Evolutionary conservation across 352 stramenopile genomes (phyloP).

Genomic region (Albugo laibachii): DNA sequence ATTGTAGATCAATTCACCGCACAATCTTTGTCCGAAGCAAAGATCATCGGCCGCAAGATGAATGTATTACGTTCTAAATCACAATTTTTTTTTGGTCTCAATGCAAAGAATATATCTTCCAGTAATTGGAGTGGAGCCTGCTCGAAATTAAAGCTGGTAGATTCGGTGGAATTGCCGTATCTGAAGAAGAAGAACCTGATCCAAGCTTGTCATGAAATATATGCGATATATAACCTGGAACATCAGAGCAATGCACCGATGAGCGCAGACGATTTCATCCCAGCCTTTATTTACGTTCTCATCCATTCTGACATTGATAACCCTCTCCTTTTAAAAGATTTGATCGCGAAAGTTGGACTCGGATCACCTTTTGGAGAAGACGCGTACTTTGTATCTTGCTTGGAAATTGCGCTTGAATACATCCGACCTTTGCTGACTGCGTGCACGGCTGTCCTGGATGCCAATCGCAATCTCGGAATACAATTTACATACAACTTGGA

Average conservation of each 20-base stretch:
- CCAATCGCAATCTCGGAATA: constrained; percentile 43
- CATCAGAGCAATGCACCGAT: constrained; percentile 53
- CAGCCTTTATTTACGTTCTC: constrained; percentile 75
- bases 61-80: constrained; percentile 57
- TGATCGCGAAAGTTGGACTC: constrained; percentile 61
- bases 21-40: constrained; percentile 40
- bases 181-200: constrained; percentile 67
- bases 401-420: constrained; percentile 79
- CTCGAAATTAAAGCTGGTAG: constrained; percentile 44
- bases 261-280: constrained; percentile 74
- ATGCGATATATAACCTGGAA: constrained; percentile 46
- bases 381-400: constrained; percentile 72
- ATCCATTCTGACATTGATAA: constrained; percentile 53
- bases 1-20: constrained; percentile 43
- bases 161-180: constrained; percentile 58
- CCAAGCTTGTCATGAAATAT: constrained; percentile 66
- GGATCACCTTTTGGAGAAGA: constrained; percentile 50
- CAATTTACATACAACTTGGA: constrained; percentile 38
- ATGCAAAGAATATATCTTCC: constrained; percentile 34
- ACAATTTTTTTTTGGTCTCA: constrained; percentile 72
- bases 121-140: constrained; percentile 36
- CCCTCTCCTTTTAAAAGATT: constrained; percentile 47
- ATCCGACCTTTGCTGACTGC: constrained; percentile 63
- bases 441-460: constrained; percentile 60
- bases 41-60: constrained; percentile 57